A percentile compares a stretch with the other conserved stretches of the same genome.
These are phyloP conservation scores for Polyporus arcularius DNA, from an alignment of 768 basidiomycete genomes.

Conservation along the genomic window DNA sequence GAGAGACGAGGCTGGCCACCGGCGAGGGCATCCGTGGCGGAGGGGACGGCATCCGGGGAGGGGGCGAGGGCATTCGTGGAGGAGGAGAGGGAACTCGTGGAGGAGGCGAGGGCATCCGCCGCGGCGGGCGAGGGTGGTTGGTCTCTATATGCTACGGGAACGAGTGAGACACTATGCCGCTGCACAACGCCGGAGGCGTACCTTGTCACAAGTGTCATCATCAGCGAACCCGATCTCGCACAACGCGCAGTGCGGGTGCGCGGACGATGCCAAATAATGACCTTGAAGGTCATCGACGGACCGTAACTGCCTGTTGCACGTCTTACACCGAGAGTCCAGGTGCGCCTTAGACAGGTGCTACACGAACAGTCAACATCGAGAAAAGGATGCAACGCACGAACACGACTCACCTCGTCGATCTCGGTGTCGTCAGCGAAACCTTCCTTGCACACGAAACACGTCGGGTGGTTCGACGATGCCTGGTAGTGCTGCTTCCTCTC, in stretches of 20 bases:
- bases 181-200: neutral
- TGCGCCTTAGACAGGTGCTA: conserved; percentile 17
- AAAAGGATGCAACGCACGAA: neutral
- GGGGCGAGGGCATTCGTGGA: neutral
- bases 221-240: conserved; percentile 26
- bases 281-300: conserved; percentile 3
- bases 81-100: neutral
- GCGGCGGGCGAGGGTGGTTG: conserved; percentile 10
- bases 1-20: no score
- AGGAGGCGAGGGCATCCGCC: neutral
- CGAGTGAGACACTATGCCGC: neutral
- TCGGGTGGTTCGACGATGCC: conserved; percentile 14
- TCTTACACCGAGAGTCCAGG: conserved; percentile 3
- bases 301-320: conserved; percentile 16
- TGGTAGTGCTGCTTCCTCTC: conserved; percentile 17
- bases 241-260: conserved; percentile 23
- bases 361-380: neutral
- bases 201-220: conserved; percentile 17
- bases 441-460: conserved; percentile 15
- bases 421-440: conserved; percentile 13
- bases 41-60: neutral
- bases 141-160: conserved; percentile 7
- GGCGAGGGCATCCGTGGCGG: no score
- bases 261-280: conserved; percentile 16
- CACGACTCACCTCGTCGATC: conserved; percentile 1